Evolutionary conservation across 2,329 filamentous ascomycete genomes (phyloP), one percentile per base, ranked within the genome.

Genomic region (Aureobasidium pullulans): DNA sequence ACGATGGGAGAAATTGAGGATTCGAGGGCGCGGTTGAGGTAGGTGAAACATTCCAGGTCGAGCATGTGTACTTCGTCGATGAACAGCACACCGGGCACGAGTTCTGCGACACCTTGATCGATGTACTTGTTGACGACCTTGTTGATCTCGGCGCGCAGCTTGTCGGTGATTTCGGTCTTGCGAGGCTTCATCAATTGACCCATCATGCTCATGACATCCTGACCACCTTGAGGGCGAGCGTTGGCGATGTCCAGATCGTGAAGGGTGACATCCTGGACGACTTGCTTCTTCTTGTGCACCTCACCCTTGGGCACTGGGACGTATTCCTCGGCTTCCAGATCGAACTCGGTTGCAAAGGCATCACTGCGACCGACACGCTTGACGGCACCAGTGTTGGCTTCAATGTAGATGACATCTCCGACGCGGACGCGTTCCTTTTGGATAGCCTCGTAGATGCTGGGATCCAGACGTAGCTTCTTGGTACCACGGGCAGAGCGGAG

Each of bases 131-230:
- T 96, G 66, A 99, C 94, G 32, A 99, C 93, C 79, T 97, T 97
- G 84, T 99, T 96, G 79, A 99, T 97, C 78, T 99, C 94, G 59
- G 84, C 80, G 62, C 94, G 85, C 70, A 99, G 79, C 79, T 99
- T 99, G 76, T 99, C 94, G 32, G 94, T 99, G 70, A 99, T 97
- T 74, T 99, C 94, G 6, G 94, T 99, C 86, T 96, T 96, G 80
- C 95, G 95, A 63, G 94, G 94, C 82, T 97, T 97, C 91, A 97
- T 96, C 70, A 99, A 78, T 76, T 99, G 94, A 68, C 94, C 94
- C 93, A 99, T 97, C 94, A 99, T 97, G 79, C 92, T 96, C 92
- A 99, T 97, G 66, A 99, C 96, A 74, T 99, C 94, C 79, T 99
- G 94, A 46, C 94, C 94, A 57, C 94, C 94, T 78, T 97, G 91